Evolutionary conservation across 1,284 basidiomycete species (phyloP), one percentile per base, ranked within the genome.

Genomic region (Puccinia horiana): DNA sequence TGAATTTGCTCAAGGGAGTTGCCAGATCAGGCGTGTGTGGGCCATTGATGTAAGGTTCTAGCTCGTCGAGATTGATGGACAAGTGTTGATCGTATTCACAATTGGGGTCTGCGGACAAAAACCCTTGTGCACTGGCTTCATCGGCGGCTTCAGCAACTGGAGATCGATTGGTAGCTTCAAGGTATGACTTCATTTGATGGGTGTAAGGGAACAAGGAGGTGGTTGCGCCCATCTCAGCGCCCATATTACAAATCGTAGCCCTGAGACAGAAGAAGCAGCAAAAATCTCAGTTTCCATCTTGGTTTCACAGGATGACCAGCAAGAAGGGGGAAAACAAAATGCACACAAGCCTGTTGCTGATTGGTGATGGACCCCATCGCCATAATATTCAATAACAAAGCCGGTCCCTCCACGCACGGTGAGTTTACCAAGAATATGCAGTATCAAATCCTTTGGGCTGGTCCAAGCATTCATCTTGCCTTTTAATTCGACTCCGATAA

Each of bases 161-260:
- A 69, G 89, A 87, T 85, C 96, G 95, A 87, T 93, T 94, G 85
- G 97, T 99, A 65, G 96, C 95, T 83, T 93, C 91, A 82, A 99
- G 90, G 90, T 98, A 99, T 88, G 92, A 91, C 86, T 88, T 90
- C 96, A 98, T 98, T 86, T 95, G 94, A 85, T 90, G 88, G 90
- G 98, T 99, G 92, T 93, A 99, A 85, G 97, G 97, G 94, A 99
- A 99, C 86, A 98, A 88, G 26, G 96, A 98, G 76, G 97, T 98
- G 63, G 96, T 99, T 75, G 96, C 96, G 88, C 97, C 96, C 86
- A 99, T 98, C 89, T 99, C 96, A 86, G 97, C 97, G 91, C 97
- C 97, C 96, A 98, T 99, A 92, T 98, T 99, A 89, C 96, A 98
- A 86, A 97, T 95, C 77, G 96, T 99, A 92, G n/a, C 95, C 96